Evolutionary conservation across 352 stramenopile species (phyloP), one percentile per base, ranked within the genome.

Genomic region (Phytophthora megakarya): DNA sequence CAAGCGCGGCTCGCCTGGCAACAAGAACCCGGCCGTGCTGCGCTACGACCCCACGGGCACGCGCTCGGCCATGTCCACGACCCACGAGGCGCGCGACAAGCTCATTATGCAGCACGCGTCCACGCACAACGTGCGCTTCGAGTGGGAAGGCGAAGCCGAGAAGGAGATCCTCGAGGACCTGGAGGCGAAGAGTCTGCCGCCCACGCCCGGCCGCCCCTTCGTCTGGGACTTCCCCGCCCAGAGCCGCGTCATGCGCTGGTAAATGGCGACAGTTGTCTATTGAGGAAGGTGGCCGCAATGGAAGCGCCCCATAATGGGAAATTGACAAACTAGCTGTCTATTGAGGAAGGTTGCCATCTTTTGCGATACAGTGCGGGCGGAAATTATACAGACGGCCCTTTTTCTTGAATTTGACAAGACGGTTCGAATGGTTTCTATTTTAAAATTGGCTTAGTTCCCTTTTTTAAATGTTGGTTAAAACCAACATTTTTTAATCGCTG

Each of bases 11-110:
- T 93, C 84, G 33, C 84, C 84, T 35, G 86, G 86, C 42, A 94
- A 94, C 81, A 92, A 94, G 71, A 95, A 92, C 76, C 85, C 88
- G 64, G 88, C 88, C 11, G 88, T 96, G 65, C 64, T 95, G 39
- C 61, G 69, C 26, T 96, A 95, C 63, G 88, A 96, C 57, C 78
- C 86, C 26, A 92, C 85, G 26, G 86, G 86, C 58, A 96, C 88
- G 37, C 85, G 88, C 49, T 95, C 88, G 22, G 88, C 88, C 59
- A 96, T 96, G 88, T 79, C 59, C 22, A 92, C 87, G 25, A 94
- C 88, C 9, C 81, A 91, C 65, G 86, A 84, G 62, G 82, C 79
- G 23, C 80, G 81, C 19, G 82, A 93, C 65, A 74, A 85, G 58
- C 65, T 93, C 53, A 89, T 93, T 55, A 18, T 89, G 72, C 73